Base-by-base conservation (phyloP, 371 early-diverging fungal species). In the Mycotypha africana region DNA sequence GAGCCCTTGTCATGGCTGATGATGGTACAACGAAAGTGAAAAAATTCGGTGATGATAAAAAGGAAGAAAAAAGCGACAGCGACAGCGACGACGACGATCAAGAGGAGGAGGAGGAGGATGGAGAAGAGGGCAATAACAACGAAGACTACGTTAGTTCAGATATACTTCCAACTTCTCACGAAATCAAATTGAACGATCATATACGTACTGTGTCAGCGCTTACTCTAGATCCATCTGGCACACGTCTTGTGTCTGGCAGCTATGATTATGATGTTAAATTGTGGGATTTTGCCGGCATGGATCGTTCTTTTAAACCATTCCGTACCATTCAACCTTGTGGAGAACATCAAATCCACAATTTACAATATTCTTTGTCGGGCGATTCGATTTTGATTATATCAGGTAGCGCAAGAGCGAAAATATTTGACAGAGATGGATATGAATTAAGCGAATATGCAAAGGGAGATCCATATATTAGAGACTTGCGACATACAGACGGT, bases 281-380 rank as follows among this genome's bases (percentile, higher is more conserved):
- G 35, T 97, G 94, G 93, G 93, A 93, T 64, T 96, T 96, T 68
- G 71, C 83, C 19, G 86, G 87, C 11, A 95, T 94, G 95, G 84
- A 91, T 62, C 69, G 79, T 10, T 62, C 78, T 0, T 80, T 86
- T 39, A 70, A 78, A 42, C 85, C 93, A 1, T 93, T 91, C 51
- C 70, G 91, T 26, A 82, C 84, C 7, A 62, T 96, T 34, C 86
- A 88, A 46, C 91, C 96, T 2, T 79, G 74, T 44, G 85, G 78
- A 16, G 91, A 89, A 1, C 83, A 92, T 52, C 93, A 91, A 49
- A 88, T 94, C 26, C 85, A 88, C 40, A 87, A 93, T 17, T 53
- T 93, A 8, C 81, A 88, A 38, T 96, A 85, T 56, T 88, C 84
- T 25, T 49, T 70, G 2, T 69, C 83, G 3, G 94, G 94, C 3